A percentile compares a stretch with the other conserved stretches of the same genome.
phyloP scores from a whole-genome alignment of 2,329 filamentous ascomycete genomes.

The Penicillium sumatraense region DNA sequence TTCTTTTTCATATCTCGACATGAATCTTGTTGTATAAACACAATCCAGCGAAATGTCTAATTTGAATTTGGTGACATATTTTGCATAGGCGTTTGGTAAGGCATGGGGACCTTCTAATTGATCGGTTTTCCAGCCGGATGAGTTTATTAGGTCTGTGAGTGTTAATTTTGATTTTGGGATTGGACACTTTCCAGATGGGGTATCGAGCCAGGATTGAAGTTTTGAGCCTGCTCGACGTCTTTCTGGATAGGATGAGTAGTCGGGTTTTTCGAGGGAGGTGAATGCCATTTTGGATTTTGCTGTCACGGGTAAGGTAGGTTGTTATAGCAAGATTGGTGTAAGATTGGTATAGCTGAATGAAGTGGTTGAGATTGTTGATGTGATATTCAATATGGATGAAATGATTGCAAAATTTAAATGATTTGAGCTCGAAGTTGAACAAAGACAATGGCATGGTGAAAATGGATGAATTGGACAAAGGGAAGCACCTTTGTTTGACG shows the following conservation, averaged over 20 bases:
- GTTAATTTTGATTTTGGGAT: neutral
- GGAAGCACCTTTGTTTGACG: too few relatives aligned
- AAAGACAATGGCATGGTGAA: neutral
- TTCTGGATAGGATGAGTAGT: neutral
- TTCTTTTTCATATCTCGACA: neutral
- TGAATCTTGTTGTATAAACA: neutral
- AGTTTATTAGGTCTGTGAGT: neutral
- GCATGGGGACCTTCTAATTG: neutral
- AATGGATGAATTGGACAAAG: neutral
- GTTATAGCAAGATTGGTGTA: neutral
- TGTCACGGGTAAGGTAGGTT: too few relatives aligned
- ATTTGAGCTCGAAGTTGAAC: neutral
- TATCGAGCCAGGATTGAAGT: neutral
- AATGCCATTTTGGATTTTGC: neutral
- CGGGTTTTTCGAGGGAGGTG: neutral
- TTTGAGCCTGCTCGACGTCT: neutral
- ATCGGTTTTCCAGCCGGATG: neutral
- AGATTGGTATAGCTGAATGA: too few relatives aligned
- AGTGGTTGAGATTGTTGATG: too few relatives aligned
- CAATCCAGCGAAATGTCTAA: neutral
- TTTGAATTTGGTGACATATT: neutral
- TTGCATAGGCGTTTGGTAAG: too few relatives aligned
- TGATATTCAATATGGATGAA: too few relatives aligned
- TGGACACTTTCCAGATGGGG: neutral
- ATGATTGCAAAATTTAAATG: neutral